phyloP scores from a whole-genome alignment of 2,329 filamentous ascomycete species.

The Microsporum ferrugineum region DNA sequence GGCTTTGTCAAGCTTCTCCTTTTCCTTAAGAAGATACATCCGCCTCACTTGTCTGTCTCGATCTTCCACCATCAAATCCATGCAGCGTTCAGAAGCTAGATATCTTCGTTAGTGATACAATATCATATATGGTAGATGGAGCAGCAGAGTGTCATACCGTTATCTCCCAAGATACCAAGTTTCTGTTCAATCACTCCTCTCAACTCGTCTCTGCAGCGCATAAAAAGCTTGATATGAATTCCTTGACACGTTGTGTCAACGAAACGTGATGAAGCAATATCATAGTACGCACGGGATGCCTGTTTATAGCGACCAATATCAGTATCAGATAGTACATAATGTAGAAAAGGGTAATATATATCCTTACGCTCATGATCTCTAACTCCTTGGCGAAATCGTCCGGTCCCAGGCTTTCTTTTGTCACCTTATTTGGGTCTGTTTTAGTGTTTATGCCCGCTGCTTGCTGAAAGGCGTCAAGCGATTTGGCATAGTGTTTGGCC shows the following conservation, averaged over 20 bases:
- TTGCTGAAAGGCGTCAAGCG: not conserved
- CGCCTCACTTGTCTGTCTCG: slow-evolving; percentile 26
- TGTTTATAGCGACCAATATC: slow-evolving; percentile 9
- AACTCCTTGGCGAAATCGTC: slow-evolving; percentile 30
- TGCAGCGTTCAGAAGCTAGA: slow-evolving; percentile 25
- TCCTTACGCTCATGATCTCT: slow-evolving; percentile 33
- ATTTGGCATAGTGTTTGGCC: not conserved
- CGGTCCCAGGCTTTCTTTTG: slow-evolving; percentile 19
- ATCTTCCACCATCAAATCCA: slow-evolving; percentile 30
- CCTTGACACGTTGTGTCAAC: slow-evolving; percentile 30
- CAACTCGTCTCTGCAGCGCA: slow-evolving; percentile 25
- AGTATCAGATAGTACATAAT: not conserved
- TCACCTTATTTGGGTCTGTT: slow-evolving; percentile 19
- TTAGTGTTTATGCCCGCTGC: slow-evolving; percentile 9
- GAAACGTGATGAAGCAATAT: slow-evolving; percentile 30
- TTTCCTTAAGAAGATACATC: slow-evolving; percentile 21
- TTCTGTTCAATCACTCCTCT: slow-evolving; percentile 21
- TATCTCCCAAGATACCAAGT: slow-evolving; percentile 22
- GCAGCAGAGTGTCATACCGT: slow-evolving; percentile 19
- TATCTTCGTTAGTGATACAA: not conserved
- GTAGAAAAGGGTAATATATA: not conserved
- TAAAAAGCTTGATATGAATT: slow-evolving; percentile 27
- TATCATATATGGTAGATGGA: not conserved
- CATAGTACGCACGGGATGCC: slow-evolving; percentile 30
- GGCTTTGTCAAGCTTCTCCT: slow-evolving; percentile 25